Percentiles rank a stretch among this genome's conserved stretches.
These are phyloP conservation scores for Microsporum ferrugineum DNA, from an alignment of 2,329 filamentous ascomycete species.

Conservation along the genomic window DNA sequence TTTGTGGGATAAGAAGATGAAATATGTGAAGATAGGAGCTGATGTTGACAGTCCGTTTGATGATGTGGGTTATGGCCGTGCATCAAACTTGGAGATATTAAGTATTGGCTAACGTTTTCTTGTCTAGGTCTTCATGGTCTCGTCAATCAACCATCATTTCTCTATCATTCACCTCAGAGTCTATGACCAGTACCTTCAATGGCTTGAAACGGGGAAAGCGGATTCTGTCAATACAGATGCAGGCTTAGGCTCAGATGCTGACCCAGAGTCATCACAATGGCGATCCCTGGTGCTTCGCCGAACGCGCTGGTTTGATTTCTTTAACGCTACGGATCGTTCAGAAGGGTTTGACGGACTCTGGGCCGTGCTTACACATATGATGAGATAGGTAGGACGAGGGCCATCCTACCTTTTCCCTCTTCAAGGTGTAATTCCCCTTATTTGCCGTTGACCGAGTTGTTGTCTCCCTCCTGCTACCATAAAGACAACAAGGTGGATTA, in stretches of 20 bases:
- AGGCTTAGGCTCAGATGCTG: constrained; percentile 7
- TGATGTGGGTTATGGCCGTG: constrained; percentile 38
- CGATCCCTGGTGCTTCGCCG: constrained; percentile 43
- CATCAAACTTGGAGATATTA: neutral
- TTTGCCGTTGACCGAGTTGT: no score
- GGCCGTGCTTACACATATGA: constrained; percentile 46
- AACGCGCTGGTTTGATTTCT: constrained; percentile 49
- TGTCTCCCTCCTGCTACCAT: no score
- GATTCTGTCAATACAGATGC: constrained; percentile 14
- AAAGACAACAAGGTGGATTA: neutral
- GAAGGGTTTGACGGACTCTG: constrained; percentile 48
- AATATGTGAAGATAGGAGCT: constrained; percentile 48
- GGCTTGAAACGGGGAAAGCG: constrained; percentile 37
- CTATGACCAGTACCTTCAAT: constrained; percentile 46
- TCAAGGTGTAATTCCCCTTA: neutral
- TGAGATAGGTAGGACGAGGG: constrained; percentile 18
- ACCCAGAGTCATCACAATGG: constrained; percentile 34
- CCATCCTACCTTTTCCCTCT: neutral
- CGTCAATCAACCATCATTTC: constrained; percentile 52
- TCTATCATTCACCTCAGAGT: constrained; percentile 48
- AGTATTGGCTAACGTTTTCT: neutral
- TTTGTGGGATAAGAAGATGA: constrained; percentile 46
- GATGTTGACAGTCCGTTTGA: constrained; percentile 37
- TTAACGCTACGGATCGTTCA: constrained; percentile 42
- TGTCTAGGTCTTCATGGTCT: constrained; percentile 48